Conservation (phyloP, 768 basidiomycete genomes). For the Mycena belliarum region DNA sequence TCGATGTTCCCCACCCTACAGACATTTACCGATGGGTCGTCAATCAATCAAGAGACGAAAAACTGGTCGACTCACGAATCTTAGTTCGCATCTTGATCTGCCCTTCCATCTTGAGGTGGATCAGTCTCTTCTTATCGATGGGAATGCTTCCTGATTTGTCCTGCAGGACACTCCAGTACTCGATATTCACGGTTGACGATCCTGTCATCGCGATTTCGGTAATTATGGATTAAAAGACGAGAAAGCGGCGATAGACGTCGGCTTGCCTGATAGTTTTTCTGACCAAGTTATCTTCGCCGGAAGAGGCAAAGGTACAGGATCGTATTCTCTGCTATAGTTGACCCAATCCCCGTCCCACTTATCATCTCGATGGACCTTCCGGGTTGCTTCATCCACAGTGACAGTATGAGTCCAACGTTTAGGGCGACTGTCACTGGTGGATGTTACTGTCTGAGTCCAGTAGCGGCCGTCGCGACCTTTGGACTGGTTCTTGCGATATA, state of each 20-base stretch:
- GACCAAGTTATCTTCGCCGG: not conserved
- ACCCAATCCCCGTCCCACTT: not conserved
- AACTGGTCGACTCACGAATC: not conserved
- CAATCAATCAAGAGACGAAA: not conserved
- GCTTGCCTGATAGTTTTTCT: not conserved
- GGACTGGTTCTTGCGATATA: not conserved
- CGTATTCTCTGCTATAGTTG: not conserved
- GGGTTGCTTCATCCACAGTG: not conserved
- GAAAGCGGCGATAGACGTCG: not conserved
- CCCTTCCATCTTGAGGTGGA: not conserved
- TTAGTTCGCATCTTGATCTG: not conserved
- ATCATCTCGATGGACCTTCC: not conserved
- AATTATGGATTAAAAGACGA: not conserved
- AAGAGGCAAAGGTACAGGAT: too few relatives aligned
- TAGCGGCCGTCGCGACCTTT: too few relatives aligned
- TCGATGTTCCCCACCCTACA: not conserved
- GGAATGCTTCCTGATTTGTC: not conserved
- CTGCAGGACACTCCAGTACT: not conserved
- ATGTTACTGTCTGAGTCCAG: too few relatives aligned
- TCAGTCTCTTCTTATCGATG: not conserved
- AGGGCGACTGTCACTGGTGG: not conserved
- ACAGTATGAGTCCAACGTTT: not conserved
- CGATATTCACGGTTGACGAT: not conserved
- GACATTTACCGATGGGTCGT: not conserved
- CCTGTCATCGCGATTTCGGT: not conserved